A percentile compares a stretch with the other conserved stretches of the same genome.
phyloP scores from a whole-genome alignment of 768 basidiomycete genomes.

The Favolaschia claudopus region DNA sequence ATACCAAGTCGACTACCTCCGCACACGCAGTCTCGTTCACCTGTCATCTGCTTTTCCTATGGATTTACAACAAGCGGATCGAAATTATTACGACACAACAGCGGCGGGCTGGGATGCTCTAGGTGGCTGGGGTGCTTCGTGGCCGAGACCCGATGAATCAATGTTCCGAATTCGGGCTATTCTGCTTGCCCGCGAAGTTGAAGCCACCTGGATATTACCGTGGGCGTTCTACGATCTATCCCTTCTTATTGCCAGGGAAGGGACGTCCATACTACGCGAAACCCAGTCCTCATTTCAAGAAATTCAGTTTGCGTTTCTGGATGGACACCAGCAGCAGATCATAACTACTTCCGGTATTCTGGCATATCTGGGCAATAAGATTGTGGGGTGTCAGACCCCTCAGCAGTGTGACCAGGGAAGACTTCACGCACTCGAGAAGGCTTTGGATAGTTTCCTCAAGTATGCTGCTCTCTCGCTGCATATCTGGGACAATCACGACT shows the following conservation, averaged over 20 bases:
- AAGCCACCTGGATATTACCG: constrained; percentile 1
- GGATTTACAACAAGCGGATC: not conserved
- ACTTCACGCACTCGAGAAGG: no score
- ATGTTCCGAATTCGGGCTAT: not conserved
- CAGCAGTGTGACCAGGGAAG: no score
- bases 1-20: constrained; percentile 12
- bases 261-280: no score
- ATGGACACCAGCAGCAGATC: not conserved
- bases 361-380: no score
- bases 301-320: no score
- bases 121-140: not conserved
- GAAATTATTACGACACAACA: not conserved
- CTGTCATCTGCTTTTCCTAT: not conserved
- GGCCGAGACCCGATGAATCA: not conserved
- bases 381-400: no score
- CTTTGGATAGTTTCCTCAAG: not conserved
- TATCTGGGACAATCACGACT: not conserved
- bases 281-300: no score
- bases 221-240: constrained; percentile 1
- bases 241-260: not conserved
- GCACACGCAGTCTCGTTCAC: constrained; percentile 7
- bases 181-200: constrained; percentile 10
- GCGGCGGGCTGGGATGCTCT: no score
- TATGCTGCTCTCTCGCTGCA: not conserved
- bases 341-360: no score